These are phyloP conservation scores for Omphalea diandra DNA, from an alignment of 441 rosid species.

Conservation along the genomic window DNA sequence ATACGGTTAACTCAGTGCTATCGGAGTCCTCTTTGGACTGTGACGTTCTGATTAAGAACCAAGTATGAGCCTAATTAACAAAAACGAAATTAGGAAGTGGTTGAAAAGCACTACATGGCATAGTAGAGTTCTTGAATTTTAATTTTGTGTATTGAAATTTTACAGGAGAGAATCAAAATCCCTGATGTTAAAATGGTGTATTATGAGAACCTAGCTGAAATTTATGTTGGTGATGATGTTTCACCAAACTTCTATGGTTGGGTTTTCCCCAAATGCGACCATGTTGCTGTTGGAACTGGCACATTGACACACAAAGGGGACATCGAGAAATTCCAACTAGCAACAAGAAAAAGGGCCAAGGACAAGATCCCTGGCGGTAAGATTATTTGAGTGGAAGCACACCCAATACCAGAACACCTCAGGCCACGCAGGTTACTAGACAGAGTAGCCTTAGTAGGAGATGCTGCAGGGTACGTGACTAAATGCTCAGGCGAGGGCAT, in stretches of 20 bases:
- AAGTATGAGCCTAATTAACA: too few relatives aligned
- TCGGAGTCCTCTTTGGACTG: too few relatives aligned
- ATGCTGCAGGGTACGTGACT: slow-evolving; percentile 90
- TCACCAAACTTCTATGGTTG: slow-evolving; percentile 94
- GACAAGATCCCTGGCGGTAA: slow-evolving; percentile 86
- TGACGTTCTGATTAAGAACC: too few relatives aligned
- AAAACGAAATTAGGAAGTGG: too few relatives aligned
- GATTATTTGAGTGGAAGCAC: slow-evolving; percentile 89
- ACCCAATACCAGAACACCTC: slow-evolving; percentile 88
- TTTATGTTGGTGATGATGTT: slow-evolving; percentile 94
- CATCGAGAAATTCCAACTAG: slow-evolving; percentile 85
- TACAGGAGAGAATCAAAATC: slow-evolving; percentile 81
- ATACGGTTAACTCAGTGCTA: too few relatives aligned
- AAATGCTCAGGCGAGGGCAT: slow-evolving; percentile 94
- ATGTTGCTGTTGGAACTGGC: slow-evolving; percentile 93
- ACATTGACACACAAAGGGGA: slow-evolving; percentile 92
- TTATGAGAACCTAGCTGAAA: slow-evolving; percentile 84
- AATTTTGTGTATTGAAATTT: not conserved
- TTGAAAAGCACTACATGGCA: too few relatives aligned
- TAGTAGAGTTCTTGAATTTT: not conserved
- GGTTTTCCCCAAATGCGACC: slow-evolving; percentile 97
- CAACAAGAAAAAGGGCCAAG: slow-evolving; percentile 82
- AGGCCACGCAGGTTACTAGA: slow-evolving; percentile 62
- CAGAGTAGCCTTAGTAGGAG: slow-evolving; percentile 81
- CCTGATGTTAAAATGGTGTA: slow-evolving; percentile 86